These are phyloP conservation scores for Pleurotus giganteus DNA, from an alignment of 768 basidiomycete genomes.

Conservation along the genomic window DNA sequence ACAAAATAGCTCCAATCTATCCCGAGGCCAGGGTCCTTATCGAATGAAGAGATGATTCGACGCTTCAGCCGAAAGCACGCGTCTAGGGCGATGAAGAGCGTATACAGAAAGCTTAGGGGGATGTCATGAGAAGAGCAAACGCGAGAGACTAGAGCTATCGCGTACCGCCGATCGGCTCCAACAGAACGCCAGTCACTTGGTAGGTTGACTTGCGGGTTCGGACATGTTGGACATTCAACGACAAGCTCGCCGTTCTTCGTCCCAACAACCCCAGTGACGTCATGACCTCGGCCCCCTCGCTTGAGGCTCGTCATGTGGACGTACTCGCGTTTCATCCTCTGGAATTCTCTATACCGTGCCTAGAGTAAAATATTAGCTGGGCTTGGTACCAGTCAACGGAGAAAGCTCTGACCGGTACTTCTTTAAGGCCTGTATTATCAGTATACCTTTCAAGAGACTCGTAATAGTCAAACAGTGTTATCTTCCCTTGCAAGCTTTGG, in stretches of 20 bases:
- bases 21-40: slow-evolving; percentile 17
- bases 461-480: slow-evolving; percentile 18
- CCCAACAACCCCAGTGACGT: slow-evolving; percentile 11
- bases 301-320: slow-evolving; percentile 18
- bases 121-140: background rate
- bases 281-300: slow-evolving; percentile 18
- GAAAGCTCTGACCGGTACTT: slow-evolving; percentile 10
- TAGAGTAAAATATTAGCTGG: slow-evolving; percentile 5
- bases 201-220: slow-evolving; percentile 24
- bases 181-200: slow-evolving; percentile 18
- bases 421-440: slow-evolving; percentile 8
- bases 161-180: slow-evolving; percentile 9
- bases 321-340: slow-evolving; percentile 18
- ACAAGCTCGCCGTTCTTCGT: slow-evolving; percentile 20
- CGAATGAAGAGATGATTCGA: slow-evolving; percentile 13
- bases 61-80: slow-evolving; percentile 10
- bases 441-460: slow-evolving; percentile 9
- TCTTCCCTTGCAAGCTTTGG: slow-evolving; percentile 11
- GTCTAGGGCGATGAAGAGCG: slow-evolving; percentile 11
- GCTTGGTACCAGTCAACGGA: background rate
- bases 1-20: slow-evolving; percentile 20
- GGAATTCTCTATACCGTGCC: slow-evolving; percentile 20
- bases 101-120: slow-evolving; percentile 11
- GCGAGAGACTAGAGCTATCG: background rate
- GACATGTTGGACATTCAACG: slow-evolving; percentile 26